Base-by-base conservation (phyloP, 2,329 filamentous ascomycete genomes). In the Xylariaceae sp. region DNA sequence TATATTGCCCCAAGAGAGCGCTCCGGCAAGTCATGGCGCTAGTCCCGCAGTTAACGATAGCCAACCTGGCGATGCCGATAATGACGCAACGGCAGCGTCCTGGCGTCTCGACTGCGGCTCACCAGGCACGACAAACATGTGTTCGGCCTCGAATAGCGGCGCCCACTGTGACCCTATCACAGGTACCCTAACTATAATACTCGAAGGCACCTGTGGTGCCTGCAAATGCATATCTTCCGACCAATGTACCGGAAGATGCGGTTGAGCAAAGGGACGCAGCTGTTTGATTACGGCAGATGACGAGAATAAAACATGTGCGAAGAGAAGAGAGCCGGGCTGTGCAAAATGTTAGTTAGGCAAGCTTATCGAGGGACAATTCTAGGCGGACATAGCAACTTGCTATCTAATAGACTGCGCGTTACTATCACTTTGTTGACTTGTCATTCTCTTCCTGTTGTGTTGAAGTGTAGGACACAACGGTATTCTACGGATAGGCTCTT, bases 101-200 rank as follows among this genome's bases (percentile, higher is more conserved):
- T 65, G 63, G 28, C 62, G 56, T 11, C 62, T 67, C 7, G 65
- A 67, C 56, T 67, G 65, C 60, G 65, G 65, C 7, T 53, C 64
- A 5, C 64, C 60, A 8, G 60, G 56, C 12, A 60, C 50, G 8
- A 66, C 65, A 28, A 62, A 41, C 21, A 21, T 66, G 26, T 67
- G 64, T 52, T 63, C 63, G 41, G 64, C 64, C 2, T 49, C 48
- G 26, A 67, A 67, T 41, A 63, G 61, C 44, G 65, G 64, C 23
- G 64, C 65, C 5, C 60, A 62, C 55, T 66, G 64, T 50, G 64
- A 67, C 34, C 63, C 65, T 6, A 61, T 65, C 33, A 65, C 65
- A 3, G 64, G 65, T 11, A 40, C 54, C 19, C 29, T 67, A 9
- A 65, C 65, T 6, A 66, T 65, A 45, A 65, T 58, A 28, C 63